Percentiles rank a stretch among this genome's conserved stretches.
Evolutionary conservation across 805 yeast species (phyloP).

Genomic region (Debaryomyces tyrocola): DNA sequence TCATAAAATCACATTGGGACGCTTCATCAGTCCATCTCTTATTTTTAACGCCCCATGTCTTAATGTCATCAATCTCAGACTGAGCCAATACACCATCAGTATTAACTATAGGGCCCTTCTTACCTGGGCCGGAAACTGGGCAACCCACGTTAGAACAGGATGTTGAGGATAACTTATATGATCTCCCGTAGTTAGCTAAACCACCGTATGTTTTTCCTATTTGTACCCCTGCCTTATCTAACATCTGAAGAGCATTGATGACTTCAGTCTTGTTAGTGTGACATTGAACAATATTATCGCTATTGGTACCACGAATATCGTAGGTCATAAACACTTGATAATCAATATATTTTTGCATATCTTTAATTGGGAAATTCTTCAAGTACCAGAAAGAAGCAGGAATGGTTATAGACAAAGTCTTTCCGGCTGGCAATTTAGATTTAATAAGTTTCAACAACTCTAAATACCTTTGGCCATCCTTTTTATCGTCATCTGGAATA

Average conservation of each 20-base stretch:
- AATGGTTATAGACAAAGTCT: conserved; percentile 15
- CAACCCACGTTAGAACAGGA: conserved; percentile 13
- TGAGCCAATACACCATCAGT: neutral
- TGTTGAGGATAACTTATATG: conserved; percentile 9
- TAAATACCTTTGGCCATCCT: conserved; percentile 13
- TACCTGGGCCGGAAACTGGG: conserved; percentile 10
- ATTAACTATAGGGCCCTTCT: neutral
- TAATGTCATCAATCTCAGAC: conserved; percentile 1
- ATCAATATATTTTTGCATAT: conserved; percentile 14
- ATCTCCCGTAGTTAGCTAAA: conserved; percentile 19
- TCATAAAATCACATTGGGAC: conserved; percentile 17
- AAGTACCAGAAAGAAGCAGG: conserved; percentile 17
- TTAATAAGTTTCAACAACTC: conserved; percentile 13
- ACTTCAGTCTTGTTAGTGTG: conserved; percentile 13
- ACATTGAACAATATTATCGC: conserved; percentile 9
- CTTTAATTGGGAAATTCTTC: conserved; percentile 14
- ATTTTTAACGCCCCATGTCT: conserved; percentile 7
- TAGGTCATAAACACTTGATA: conserved; percentile 18
- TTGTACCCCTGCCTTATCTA: conserved; percentile 18
- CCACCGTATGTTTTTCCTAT: conserved; percentile 18
- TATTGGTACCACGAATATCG: conserved; percentile 12
- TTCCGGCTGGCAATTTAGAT: conserved; percentile 7
- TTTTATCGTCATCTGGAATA: conserved; percentile 11
- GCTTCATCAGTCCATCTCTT: conserved; percentile 10
- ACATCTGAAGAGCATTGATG: conserved; percentile 10